phyloP scores from a whole-genome alignment of 2,329 filamentous ascomycete genomes.

The Verticillium nonalfalfae region DNA sequence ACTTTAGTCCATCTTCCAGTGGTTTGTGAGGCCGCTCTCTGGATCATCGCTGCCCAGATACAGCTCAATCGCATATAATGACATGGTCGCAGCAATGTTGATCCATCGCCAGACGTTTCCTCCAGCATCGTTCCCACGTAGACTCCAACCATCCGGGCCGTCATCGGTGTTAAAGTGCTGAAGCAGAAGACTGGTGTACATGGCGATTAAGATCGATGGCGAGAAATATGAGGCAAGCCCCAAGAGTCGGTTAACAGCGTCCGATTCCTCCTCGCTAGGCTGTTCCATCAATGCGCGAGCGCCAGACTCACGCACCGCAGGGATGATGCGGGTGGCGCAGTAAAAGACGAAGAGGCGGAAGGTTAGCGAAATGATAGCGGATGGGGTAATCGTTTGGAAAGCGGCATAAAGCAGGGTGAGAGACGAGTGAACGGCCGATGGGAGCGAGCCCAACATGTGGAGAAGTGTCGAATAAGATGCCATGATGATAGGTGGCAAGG shows the following conservation, averaged over 20 bases:
- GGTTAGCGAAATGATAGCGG: conserved; percentile 88
- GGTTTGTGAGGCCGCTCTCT: conserved; percentile 63
- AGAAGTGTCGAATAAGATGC: conserved; percentile 91
- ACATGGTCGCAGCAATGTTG: conserved; percentile 85
- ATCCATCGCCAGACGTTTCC: conserved; percentile 91
- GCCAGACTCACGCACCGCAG: conserved; percentile 81
- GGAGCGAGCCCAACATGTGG: conserved; percentile 76
- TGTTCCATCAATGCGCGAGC: conserved; percentile 78
- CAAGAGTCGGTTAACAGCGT: conserved; percentile 73
- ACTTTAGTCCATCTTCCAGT: conserved; percentile 86
- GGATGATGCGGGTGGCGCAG: conserved; percentile 91
- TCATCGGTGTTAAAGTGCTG: conserved; percentile 86
- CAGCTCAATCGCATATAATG: conserved; percentile 82
- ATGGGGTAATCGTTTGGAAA: conserved; percentile 91
- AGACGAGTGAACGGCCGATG: conserved; percentile 73
- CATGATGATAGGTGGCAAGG: conserved; percentile 97
- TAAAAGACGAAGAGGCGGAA: conserved; percentile 96
- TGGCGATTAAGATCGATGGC: conserved; percentile 87
- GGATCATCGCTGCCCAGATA: conserved; percentile 80
- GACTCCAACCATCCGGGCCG: conserved; percentile 72
- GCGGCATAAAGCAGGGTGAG: conserved; percentile 86
- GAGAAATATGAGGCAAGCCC: conserved; percentile 90
- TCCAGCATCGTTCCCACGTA: conserved; percentile 73
- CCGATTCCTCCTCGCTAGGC: conserved; percentile 76
- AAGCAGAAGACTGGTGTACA: conserved; percentile 91